Percentiles rank a stretch among this genome's conserved stretches.
Conservation (phyloP, 2,329 filamentous ascomycete genomes). For the Penicillium sp. region DNA sequence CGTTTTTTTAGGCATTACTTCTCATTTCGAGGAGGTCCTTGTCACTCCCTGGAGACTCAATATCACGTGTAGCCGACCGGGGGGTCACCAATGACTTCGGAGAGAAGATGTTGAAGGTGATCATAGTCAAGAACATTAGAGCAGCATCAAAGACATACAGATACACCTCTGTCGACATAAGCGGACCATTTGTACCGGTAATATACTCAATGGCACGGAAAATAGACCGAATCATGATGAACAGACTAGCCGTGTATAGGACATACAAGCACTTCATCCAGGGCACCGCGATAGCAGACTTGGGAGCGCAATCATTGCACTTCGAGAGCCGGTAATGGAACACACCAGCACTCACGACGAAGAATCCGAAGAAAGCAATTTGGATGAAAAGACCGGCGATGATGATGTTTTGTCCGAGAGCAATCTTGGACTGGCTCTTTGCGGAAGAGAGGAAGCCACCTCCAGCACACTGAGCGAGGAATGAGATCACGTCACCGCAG, state of each 20-base stretch:
- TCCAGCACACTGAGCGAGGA: constrained; percentile 44
- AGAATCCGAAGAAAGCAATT: constrained; percentile 12
- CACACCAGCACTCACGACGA: constrained; percentile 1
- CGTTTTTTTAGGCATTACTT: not conserved
- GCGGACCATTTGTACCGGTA: constrained; percentile 25
- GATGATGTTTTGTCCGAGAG: not conserved
- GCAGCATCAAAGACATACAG: constrained; percentile 32
- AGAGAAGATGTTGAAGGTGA: not conserved
- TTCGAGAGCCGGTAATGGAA: constrained; percentile 8
- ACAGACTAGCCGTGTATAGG: constrained; percentile 20
- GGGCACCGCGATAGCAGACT: not conserved
- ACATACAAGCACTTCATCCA: not conserved
- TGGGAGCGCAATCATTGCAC: not conserved
- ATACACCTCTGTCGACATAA: constrained; percentile 27
- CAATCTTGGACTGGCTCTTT: not conserved
- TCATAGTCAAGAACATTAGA: constrained; percentile 22
- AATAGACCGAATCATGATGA: constrained; percentile 31
- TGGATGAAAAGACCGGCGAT: constrained; percentile 14
- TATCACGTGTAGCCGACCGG: no score
- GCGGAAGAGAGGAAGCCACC: not conserved
- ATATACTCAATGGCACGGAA: constrained; percentile 31
- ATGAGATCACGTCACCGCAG: constrained; percentile 48
- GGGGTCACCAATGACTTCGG: not conserved
- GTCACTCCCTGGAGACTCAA: not conserved
- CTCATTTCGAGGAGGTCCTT: not conserved